A percentile compares a stretch with the other conserved stretches of the same genome.
Evolutionary conservation across 148 eudicot species (phyloP).

Genomic region (Nyssa sinensis): DNA sequence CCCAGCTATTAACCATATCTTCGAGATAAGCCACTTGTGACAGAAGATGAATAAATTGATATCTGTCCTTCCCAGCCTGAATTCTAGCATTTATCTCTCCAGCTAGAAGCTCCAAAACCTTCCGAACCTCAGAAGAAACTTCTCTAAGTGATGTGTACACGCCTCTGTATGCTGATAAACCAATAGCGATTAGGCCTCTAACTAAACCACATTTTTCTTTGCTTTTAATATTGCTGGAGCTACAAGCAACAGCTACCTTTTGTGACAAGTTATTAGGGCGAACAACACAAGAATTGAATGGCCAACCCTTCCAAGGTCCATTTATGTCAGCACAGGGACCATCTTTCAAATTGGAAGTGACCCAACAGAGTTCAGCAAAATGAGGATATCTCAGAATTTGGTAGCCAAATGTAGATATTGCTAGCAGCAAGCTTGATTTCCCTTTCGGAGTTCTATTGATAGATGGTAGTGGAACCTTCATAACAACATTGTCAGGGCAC

Average conservation of each 20-base stretch:
- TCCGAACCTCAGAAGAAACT: constrained; percentile 70
- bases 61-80: constrained; percentile 71
- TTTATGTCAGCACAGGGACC: constrained; percentile 68
- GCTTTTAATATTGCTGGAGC: constrained; percentile 39
- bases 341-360: constrained; percentile 83
- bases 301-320: constrained; percentile 99
- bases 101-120: constrained; percentile 74
- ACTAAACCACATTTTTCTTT: constrained; percentile 61
- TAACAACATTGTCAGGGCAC: constrained; percentile 28
- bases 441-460: constrained; percentile 43
- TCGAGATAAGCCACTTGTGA: constrained; percentile 96
- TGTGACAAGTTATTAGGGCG: constrained; percentile 51
- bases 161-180: constrained; percentile 86
- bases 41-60: constrained; percentile 57
- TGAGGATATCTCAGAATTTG: constrained; percentile 88
- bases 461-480: constrained; percentile 25
- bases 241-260: constrained; percentile 39
- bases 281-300: constrained; percentile 83
- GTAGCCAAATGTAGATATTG: constrained; percentile 68
- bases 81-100: constrained; percentile 58
- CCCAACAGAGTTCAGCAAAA: constrained; percentile 98
- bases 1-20: constrained; percentile 87
- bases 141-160: constrained; percentile 63
- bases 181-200: constrained; percentile 82
- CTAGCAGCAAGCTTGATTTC: constrained; percentile 55